phyloP scores from a whole-genome alignment of 495 filamentous ascomycete genomes.

The Articulospora tetracladia region DNA sequence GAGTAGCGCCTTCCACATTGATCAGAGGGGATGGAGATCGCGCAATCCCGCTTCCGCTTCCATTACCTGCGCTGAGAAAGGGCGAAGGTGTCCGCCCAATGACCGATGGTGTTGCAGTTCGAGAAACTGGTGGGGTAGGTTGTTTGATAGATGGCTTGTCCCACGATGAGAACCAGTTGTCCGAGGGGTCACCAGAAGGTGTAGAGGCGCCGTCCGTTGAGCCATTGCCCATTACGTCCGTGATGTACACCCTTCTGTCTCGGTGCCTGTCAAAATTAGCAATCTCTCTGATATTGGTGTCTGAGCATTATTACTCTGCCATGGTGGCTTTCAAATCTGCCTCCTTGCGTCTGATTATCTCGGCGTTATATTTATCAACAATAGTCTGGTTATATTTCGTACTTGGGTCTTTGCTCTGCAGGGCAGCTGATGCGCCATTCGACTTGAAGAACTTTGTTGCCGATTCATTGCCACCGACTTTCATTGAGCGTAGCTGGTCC shows the following conservation, averaged over 20 bases:
- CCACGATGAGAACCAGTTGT: conserved; percentile 99
- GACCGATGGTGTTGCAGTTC: conserved; percentile 83
- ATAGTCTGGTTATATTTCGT: conserved; percentile 91
- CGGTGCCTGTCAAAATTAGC: conserved; percentile 37
- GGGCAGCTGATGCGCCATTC: conserved; percentile 87
- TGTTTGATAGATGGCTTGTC: conserved; percentile 97
- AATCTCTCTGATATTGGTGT: neutral
- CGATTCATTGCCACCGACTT: conserved; percentile 96
- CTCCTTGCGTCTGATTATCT: conserved; percentile 75
- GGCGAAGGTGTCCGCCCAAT: conserved; percentile 82
- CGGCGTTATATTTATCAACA: conserved; percentile 94
- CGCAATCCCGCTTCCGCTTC: conserved; percentile 56
- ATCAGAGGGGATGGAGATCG: conserved; percentile 81
- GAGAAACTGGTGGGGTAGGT: conserved; percentile 88
- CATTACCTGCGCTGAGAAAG: conserved; percentile 64
- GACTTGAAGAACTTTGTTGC: conserved; percentile 97
- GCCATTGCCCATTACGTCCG: conserved; percentile 55
- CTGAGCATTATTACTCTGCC: neutral
- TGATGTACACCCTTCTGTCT: conserved; percentile 42
- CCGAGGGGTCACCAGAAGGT: conserved; percentile 71
- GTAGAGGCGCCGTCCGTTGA: conserved; percentile 63
- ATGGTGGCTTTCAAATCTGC: neutral
- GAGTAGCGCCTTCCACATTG: conserved; percentile 41
- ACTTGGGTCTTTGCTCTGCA: conserved; percentile 93
- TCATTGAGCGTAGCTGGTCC: conserved; percentile 98